A percentile compares a stretch with the other conserved stretches of the same genome.
Evolutionary conservation across 352 stramenopile genomes (phyloP).

Genomic region (Phytophthora sojae): DNA sequence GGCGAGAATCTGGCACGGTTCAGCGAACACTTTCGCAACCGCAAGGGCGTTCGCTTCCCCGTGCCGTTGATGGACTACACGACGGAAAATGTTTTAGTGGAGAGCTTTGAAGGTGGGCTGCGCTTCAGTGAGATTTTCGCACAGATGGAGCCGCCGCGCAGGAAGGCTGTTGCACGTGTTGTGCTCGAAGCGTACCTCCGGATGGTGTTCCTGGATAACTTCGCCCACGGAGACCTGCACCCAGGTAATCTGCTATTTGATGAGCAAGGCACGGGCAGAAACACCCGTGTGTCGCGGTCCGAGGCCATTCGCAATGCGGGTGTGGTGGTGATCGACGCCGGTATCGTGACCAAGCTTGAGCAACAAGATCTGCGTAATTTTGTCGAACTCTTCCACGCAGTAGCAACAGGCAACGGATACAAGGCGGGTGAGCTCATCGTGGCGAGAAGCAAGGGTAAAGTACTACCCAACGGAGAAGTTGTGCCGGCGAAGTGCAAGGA

Average conservation of each 20-base stretch:
- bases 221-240: conserved; percentile 94
- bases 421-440: conserved; percentile 83
- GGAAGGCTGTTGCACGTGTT: conserved; percentile 74
- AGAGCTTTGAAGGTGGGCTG: conserved; percentile 89
- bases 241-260: conserved; percentile 92
- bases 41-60: conserved; percentile 77
- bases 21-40: conserved; percentile 72
- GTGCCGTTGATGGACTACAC: conserved; percentile 73
- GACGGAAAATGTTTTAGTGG: conserved; percentile 89
- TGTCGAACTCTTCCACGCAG: conserved; percentile 87
- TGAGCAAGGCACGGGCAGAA: conserved; percentile 25
- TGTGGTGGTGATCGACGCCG: conserved; percentile 84
- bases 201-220: conserved; percentile 98
- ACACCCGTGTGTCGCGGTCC: conserved; percentile 22
- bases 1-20: conserved; percentile 89
- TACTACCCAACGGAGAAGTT: conserved; percentile 35
- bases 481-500: conserved; percentile 64
- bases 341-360: conserved; percentile 86
- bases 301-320: conserved; percentile 40
- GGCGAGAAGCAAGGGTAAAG: conserved; percentile 57
- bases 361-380: conserved; percentile 83
- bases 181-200: conserved; percentile 90
- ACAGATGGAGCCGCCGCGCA: conserved; percentile 52
- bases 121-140: conserved; percentile 76
- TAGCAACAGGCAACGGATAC: conserved; percentile 83